Conservation (phyloP, 2,329 filamentous ascomycete genomes). For the Cordyceps farinosa region DNA sequence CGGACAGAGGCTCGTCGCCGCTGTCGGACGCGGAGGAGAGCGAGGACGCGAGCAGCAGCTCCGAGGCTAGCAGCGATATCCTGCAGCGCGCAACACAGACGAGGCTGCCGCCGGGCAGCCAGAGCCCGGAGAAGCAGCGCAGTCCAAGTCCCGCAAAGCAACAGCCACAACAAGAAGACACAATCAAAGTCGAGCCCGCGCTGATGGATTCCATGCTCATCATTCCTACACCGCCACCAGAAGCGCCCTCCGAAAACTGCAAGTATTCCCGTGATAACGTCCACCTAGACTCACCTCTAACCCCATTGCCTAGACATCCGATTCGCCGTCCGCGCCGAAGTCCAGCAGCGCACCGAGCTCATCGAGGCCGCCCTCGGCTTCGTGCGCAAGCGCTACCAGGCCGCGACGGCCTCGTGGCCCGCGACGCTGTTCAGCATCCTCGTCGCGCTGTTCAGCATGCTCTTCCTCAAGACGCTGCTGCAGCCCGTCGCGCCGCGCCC, state of each 20-base stretch:
- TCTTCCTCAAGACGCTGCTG: conserved; percentile 62
- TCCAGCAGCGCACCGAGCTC: conserved; percentile 80
- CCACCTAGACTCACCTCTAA: not conserved
- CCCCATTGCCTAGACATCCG: conserved; percentile 63
- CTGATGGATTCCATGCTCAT: conserved; percentile 21
- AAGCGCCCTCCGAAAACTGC: conserved; percentile 47
- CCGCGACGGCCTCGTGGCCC: conserved; percentile 65
- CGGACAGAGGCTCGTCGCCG: conserved; percentile 13
- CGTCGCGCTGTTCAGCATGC: conserved; percentile 60
- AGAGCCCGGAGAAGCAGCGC: conserved; percentile 51
- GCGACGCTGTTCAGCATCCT: conserved; percentile 62
- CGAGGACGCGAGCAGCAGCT: conserved; percentile 26
- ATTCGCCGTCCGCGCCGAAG: conserved; percentile 81
- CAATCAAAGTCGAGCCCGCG: conserved; percentile 36
- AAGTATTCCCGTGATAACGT: conserved; percentile 27
- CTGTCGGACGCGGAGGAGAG: not conserved
- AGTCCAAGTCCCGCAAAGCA: conserved; percentile 38
- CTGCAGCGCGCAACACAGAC: conserved; percentile 53
- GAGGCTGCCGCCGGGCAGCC: conserved; percentile 51
- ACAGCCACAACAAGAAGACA: conserved; percentile 30
- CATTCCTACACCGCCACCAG: conserved; percentile 24
- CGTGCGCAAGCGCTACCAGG: conserved; percentile 55
- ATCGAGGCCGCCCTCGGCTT: conserved; percentile 70
- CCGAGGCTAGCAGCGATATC: conserved; percentile 25
- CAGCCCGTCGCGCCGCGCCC: conserved; percentile 56